Base-by-base conservation (phyloP, 164 flowering plant species). In the Piper longum region DNA sequence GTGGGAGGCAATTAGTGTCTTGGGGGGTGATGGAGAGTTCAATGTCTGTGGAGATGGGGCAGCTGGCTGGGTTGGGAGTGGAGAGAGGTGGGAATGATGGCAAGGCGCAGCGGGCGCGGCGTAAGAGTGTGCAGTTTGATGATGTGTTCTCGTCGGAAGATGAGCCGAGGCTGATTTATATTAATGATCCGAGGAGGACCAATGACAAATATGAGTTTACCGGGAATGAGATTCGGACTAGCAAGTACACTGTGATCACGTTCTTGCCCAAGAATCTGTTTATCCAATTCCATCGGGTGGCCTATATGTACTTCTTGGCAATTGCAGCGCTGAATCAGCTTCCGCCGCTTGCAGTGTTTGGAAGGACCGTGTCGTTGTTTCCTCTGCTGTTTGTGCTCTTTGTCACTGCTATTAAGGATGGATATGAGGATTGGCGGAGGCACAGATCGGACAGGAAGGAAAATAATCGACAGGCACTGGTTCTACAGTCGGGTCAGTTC, bases 321-420 rank as follows among this genome's bases (percentile, higher is more conserved):
- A 90, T 90, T 71, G 97, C 95, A 74, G 92, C 81, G 66, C 85
- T 90, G 70, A 90, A 90, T 63, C 97, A 90, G 82, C 93, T 90
- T 65, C 97, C 97, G 5, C 95, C 95, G 19, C 95, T 90, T 69
- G 97, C 97, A 5, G 97, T 90, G 41, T 90, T 90, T 76, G 97
- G 97, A 57, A 83, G 97, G 77, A 87, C 95, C 0, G 97, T 81
- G 39, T 90, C 97, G 36, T 92, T 90, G 67, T 85, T 90, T 60
- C 97, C 97, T 18, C 91, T 90, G 43, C 80, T 88, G 40, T 86
- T 90, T 74, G 97, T 90, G 68, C 86, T 90, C 54, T 77, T 79
- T 64, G 97, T 90, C 63, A 90, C 97, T 5, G 95, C 97, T 42
- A 76, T 90, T 43, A 90, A 90, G 77, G 97, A 90, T 82, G 97